Evolutionary conservation across 352 stramenopile genomes (phyloP).

Genomic region (Peronospora belbahrii): DNA sequence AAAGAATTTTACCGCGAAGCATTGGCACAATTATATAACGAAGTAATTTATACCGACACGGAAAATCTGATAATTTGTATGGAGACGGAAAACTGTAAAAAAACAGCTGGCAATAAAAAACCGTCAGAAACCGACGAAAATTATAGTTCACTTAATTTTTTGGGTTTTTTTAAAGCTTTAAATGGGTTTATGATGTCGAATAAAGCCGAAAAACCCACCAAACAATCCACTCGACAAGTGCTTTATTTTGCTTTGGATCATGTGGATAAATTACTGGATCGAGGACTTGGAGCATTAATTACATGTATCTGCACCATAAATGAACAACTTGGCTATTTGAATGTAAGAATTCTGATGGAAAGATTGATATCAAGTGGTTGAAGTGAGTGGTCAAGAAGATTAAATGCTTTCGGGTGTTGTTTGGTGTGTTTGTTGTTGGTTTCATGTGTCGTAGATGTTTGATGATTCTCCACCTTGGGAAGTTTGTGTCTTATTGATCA

Average conservation of each 20-base stretch:
- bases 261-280: conserved; percentile 54
- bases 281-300: conserved; percentile 43
- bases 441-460: conserved; percentile 54
- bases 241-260: conserved; percentile 65
- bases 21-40: conserved; percentile 48
- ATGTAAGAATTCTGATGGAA: conserved; percentile 24
- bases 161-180: conserved; percentile 61
- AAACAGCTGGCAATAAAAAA: conserved; percentile 1
- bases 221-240: conserved; percentile 20
- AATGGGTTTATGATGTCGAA: conserved; percentile 36
- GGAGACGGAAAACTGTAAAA: background rate
- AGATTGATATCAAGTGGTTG: too few species aligned
- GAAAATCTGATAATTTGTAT: conserved; percentile 10
- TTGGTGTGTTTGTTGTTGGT: conserved; percentile 3
- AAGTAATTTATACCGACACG: conserved; percentile 1
- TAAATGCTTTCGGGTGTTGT: background rate
- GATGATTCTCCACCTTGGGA: conserved; percentile 38
- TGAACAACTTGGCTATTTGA: conserved; percentile 51
- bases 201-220: background rate
- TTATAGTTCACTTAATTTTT: conserved; percentile 58
- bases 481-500: conserved; percentile 54
- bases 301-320: conserved; percentile 65
- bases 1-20: conserved; percentile 70
- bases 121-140: conserved; percentile 17
- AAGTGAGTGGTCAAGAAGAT: too few species aligned